A percentile compares a stretch with the other conserved stretches of the same genome.
Evolutionary conservation across 2,329 filamentous ascomycete species (phyloP).

Genomic region (Fonsecaea pedrosoi): DNA sequence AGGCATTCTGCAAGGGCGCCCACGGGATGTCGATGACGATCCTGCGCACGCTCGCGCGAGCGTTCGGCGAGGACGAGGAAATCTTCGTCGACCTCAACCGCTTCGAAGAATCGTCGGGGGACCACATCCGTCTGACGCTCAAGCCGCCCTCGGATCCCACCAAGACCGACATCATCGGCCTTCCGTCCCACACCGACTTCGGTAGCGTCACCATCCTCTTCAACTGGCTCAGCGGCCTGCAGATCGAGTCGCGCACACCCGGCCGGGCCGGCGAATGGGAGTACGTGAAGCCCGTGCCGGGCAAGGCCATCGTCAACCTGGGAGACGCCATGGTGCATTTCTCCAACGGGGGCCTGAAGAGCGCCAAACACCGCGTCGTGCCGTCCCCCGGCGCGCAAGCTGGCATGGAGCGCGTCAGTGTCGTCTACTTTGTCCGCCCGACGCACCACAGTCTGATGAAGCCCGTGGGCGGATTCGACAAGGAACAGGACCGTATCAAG

Average conservation of each 20-base stretch:
- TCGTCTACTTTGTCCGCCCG: constrained; percentile 63
- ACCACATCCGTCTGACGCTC: constrained; percentile 57
- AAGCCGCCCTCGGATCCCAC: constrained; percentile 35
- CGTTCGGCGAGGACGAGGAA: constrained; percentile 33
- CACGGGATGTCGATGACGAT: constrained; percentile 37
- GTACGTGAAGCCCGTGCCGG: constrained; percentile 51
- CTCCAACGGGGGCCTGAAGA: constrained; percentile 50
- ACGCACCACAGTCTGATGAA: constrained; percentile 22
- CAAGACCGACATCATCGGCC: constrained; percentile 36
- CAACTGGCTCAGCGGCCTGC: constrained; percentile 42
- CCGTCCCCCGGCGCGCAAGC: constrained; percentile 58
- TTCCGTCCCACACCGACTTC: constrained; percentile 44
- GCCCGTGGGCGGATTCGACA: constrained; percentile 18
- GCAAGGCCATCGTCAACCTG: constrained; percentile 43
- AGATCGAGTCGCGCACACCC: constrained; percentile 45
- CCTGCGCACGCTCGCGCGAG: constrained; percentile 33
- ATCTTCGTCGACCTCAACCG: constrained; percentile 36
- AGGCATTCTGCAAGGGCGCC: constrained; percentile 30
- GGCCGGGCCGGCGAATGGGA: constrained; percentile 52
- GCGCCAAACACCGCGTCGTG: constrained; percentile 58
- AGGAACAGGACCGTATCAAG: constrained; percentile 1
- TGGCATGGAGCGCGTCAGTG: constrained; percentile 54
- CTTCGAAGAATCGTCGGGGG: constrained; percentile 49
- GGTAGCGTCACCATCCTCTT: constrained; percentile 46
- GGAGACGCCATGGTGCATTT: constrained; percentile 53